Base-by-base conservation (phyloP, 1,284 basidiomycete genomes). In the Veloboletus limbatus region DNA sequence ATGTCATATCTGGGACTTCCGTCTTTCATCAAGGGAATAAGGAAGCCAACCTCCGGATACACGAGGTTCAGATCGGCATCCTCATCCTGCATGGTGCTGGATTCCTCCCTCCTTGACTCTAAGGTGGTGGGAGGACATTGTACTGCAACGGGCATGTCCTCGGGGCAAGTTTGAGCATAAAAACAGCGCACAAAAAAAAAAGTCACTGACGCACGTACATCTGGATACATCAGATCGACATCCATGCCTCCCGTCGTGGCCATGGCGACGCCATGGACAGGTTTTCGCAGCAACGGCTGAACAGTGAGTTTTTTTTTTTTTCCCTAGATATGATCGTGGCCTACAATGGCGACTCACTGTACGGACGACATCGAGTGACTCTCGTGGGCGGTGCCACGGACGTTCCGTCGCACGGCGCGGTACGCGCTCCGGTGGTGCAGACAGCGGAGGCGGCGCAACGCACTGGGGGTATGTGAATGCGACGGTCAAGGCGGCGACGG, bases 191-290 rank as follows among this genome's bases (percentile, higher is more conserved):
- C n/a, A n/a, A n/a, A n/a, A n/a, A n/a, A n/a, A n/a, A n/a, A n/a
- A n/a, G n/a, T n/a, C n/a, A n/a, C n/a, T n/a, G n/a, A n/a, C n/a
- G n/a, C n/a, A 10, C 52, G 18, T 22, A 63, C 58, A 14, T 58
- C 54, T 13, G 61, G 58, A 43, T 63, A 63, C 2, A 48, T 16
- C 2, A 60, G 31, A n/a, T 62, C 51, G n/a, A 10, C n/a, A n/a
- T 25, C 6, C 37, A 17, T 13, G 6, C 5, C 7, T 10, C 33
- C 40, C 21, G 28, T 17, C 17, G 36, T 7, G 2, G 6, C 17
- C 21, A n/a, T 20, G 2, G 35, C n/a, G 4, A 13, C 11, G 2
- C 3, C 18, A 21, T 14, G n/a, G n/a, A n/a, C 21, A 13, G 31
- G 25, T 16, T 28, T 32, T 10, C 8, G 37, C 37, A 27, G 21